Evolutionary conservation across 768 basidiomycete species (phyloP).

Genomic region (Daedaleopsis sinensis): DNA sequence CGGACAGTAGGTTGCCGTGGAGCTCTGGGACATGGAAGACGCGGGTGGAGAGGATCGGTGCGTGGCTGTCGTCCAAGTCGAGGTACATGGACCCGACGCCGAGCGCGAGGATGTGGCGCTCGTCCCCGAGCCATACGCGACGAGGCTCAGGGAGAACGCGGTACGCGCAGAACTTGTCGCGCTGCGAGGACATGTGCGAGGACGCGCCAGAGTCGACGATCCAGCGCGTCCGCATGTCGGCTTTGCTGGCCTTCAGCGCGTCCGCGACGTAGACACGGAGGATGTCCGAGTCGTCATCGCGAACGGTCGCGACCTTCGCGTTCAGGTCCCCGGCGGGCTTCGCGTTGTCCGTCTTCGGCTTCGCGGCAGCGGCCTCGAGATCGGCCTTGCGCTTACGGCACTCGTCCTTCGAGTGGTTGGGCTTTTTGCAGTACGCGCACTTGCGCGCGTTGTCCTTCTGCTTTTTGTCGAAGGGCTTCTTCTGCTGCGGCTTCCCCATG

Average conservation of each 20-base stretch:
- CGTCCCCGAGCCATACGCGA: slow-evolving; percentile 21
- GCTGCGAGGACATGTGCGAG: slow-evolving; percentile 17
- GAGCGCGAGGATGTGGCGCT: slow-evolving; percentile 16
- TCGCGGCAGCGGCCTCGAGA: slow-evolving; percentile 1
- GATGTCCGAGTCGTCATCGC: neutral
- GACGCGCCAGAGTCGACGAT: slow-evolving; percentile 24
- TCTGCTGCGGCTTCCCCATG: neutral
- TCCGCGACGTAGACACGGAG: slow-evolving; percentile 8
- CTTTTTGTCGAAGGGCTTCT: slow-evolving; percentile 1
- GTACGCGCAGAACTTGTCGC: slow-evolving; percentile 13
- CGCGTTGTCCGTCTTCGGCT: slow-evolving; percentile 11
- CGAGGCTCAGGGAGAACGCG: neutral
- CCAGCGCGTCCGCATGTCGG: slow-evolving; percentile 4
- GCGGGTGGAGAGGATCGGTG: slow-evolving; percentile 6
- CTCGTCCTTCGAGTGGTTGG: slow-evolving; percentile 13
- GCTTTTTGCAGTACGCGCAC: slow-evolving; percentile 15
- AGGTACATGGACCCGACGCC: slow-evolving; percentile 13
- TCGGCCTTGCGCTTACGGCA: slow-evolving; percentile 21
- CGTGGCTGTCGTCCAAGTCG: neutral
- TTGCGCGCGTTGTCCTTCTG: slow-evolving; percentile 10
- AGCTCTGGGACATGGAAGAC: slow-evolving; percentile 25
- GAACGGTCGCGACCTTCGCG: no score
- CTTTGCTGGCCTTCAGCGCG: neutral
- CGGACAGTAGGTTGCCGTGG: slow-evolving; percentile 26
- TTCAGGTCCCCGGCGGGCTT: slow-evolving; percentile 8